Base-by-base conservation (phyloP, 2,329 filamentous ascomycete genomes). In the Neoarthrinium moseri region DNA sequence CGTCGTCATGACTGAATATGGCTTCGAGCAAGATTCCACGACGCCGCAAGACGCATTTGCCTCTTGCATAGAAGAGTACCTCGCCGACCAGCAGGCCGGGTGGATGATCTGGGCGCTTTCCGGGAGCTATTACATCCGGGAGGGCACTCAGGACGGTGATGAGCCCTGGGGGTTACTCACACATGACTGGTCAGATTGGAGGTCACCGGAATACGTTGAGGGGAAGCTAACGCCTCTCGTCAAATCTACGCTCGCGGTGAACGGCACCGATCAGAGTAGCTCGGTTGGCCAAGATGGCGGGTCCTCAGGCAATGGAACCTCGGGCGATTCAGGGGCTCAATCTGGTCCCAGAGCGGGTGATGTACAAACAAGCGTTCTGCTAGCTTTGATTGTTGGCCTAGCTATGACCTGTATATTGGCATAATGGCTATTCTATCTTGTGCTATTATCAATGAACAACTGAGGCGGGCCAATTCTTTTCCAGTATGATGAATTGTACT, bases 101-200 rank as follows among this genome's bases (percentile, higher is more conserved):
- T 80, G 78, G 78, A 72, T 75, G 62, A 67, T 78, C 58, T 83
- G 80, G 75, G 76, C 78, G 29, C 48, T 86, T 13, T 69, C 69
- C 0, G 79, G 78, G 7, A 79, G 76, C 50, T 84, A 83, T 54
- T 83, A 83, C 53, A 71, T 76, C 46, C 66, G 79, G 2, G 54
- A 66, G 24, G 78, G 78, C 0, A 66, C 45, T 0, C 73, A 76
- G 54, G 78, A 83, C 55, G 69, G 57, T 35, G 78, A 83, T 30
- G 80, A 83, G 57, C 60, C 63, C 1, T 84, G 79, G 78, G 80
- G 78, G 4, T 56, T 80, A 46, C 58, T 77, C 41, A 74, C 66
- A 15, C 73, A 75, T 41, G 71, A 80, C 47, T 82, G 77, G 77
- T 72, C 69, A 3, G 65, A 56, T 3, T 78, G 73, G 75, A 65